phyloP scores from a whole-genome alignment of 371 early-diverging fungal species.

The Rhizopus sp. region DNA sequence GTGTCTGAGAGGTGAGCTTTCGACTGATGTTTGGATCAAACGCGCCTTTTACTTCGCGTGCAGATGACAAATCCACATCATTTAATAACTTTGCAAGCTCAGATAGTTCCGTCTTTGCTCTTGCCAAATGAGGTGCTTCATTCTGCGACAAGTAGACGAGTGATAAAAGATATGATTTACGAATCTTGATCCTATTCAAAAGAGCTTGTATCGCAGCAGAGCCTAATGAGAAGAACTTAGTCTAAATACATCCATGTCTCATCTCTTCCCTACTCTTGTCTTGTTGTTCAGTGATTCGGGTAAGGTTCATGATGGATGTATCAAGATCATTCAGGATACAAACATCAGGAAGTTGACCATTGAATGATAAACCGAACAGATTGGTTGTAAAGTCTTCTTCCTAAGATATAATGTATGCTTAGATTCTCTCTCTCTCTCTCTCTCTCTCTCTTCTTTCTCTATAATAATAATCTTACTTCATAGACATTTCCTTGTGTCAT shows the following conservation, averaged over 20 bases:
- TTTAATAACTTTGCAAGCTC: constrained; percentile 5
- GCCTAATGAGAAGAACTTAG: too few species aligned
- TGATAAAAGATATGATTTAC: constrained; percentile 35
- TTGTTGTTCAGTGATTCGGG: constrained; percentile 11
- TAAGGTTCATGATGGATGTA: constrained; percentile 30
- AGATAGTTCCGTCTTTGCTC: constrained; percentile 34
- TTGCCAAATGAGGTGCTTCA: constrained; percentile 26
- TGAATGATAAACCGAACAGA: constrained; percentile 61
- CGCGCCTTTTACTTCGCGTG: constrained; percentile 29
- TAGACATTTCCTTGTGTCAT: constrained; percentile 66
- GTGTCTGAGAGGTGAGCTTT: constrained; percentile 69
- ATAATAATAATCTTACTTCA: constrained; percentile 37
- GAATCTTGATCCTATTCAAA: constrained; percentile 29
- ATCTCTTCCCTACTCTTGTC: background rate
- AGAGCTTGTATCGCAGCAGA: constrained; percentile 13
- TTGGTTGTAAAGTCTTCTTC: constrained; percentile 77
- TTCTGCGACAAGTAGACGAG: constrained; percentile 38
- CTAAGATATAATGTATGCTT: constrained; percentile 17
- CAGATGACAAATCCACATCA: constrained; percentile 1
- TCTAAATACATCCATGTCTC: background rate
- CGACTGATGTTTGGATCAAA: constrained; percentile 73
- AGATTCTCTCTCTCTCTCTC: background rate
- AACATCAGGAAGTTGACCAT: constrained; percentile 51
- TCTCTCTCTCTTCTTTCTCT: too few species aligned
- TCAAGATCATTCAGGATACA: constrained; percentile 54